These are phyloP conservation scores for Rhinocladiella similis DNA, from an alignment of 2,329 filamentous ascomycete genomes.

Conservation along the genomic window DNA sequence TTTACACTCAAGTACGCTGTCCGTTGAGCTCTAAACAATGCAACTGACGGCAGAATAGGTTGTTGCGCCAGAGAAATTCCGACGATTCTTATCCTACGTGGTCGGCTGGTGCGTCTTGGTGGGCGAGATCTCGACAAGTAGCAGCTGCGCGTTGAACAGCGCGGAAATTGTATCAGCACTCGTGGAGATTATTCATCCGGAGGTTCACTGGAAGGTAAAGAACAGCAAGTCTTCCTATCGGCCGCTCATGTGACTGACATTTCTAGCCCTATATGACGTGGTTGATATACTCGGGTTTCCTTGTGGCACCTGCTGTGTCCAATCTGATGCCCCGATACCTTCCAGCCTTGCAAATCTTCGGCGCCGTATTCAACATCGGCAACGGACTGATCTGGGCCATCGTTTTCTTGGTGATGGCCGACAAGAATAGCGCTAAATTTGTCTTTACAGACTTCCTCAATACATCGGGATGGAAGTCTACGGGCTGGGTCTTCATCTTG, in stretches of 20 bases:
- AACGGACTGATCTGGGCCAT: constrained; percentile 23
- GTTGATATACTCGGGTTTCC: constrained; percentile 24
- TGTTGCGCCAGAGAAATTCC: constrained; percentile 18
- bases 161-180: constrained; percentile 24
- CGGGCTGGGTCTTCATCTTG: constrained; percentile 63
- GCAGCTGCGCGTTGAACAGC: constrained; percentile 25
- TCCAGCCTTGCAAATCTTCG: constrained; percentile 22
- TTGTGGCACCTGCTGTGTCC: constrained; percentile 20
- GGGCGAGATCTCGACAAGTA: constrained; percentile 24
- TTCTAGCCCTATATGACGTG: constrained; percentile 24
- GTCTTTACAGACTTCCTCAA: constrained; percentile 60
- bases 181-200: constrained; percentile 22
- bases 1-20: constrained; percentile 19
- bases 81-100: constrained; percentile 22
- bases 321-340: constrained; percentile 23
- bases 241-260: background rate
- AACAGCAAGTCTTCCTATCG: background rate
- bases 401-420: constrained; percentile 24
- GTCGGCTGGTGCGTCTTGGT: constrained; percentile 26
- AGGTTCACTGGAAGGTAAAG: constrained; percentile 22
- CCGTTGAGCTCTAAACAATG: background rate
- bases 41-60: constrained; percentile 6
- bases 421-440: constrained; percentile 36
- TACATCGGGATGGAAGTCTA: constrained; percentile 38
- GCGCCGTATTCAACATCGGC: constrained; percentile 24